Evolutionary conservation across 352 stramenopile species (phyloP), one percentile per base, ranked within the genome.

Genomic region (Sclerospora graminicola): DNA sequence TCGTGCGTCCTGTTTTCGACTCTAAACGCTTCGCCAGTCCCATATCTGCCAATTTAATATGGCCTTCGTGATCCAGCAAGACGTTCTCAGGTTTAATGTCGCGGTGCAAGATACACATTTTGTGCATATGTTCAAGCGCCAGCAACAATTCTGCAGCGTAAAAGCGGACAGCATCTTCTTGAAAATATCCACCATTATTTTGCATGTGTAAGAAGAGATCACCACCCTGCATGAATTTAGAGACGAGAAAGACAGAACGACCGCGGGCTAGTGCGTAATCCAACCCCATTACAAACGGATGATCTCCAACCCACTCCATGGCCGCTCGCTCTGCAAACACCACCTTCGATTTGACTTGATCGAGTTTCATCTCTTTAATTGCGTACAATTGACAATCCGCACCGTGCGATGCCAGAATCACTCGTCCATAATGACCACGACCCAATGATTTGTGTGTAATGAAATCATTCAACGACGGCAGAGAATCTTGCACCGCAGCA

Each of bases 181-280:
- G 59, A 30, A 94, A 89, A 41, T 65, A 84, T 1, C 82, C 82
- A 41, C 80, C 80, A 36, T 82, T 72, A 55, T 89, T 87, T 51
- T 91, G 79, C 77, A 94, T 84, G 54, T 94, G 80, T 32, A 89
- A 43, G 44, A 94, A 94, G 20, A 99, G 67, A 59, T 99, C 95
- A 6, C 96, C 96, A 7, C 96, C 96, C 5, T 93, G 79, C 81
- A 98, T 98, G 60, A 98, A 99, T 63, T 98, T 96, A 18, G 98
- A 94, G 16, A 98, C 89, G 18, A 99, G 65, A 56, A 97, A 99
- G 4, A 98, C 75, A 30, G 97, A 98, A 35, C 97, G 94, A 34
- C 88, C 71, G 11, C 84, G 90, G 41, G 97, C 94, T 42, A 98
- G 94, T 1, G 95, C 92, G 60, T 86, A 98, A 59, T 98, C 90